Conservation (phyloP, 129 eudicot species). For the Gnaphalium uliginosum region DNA sequence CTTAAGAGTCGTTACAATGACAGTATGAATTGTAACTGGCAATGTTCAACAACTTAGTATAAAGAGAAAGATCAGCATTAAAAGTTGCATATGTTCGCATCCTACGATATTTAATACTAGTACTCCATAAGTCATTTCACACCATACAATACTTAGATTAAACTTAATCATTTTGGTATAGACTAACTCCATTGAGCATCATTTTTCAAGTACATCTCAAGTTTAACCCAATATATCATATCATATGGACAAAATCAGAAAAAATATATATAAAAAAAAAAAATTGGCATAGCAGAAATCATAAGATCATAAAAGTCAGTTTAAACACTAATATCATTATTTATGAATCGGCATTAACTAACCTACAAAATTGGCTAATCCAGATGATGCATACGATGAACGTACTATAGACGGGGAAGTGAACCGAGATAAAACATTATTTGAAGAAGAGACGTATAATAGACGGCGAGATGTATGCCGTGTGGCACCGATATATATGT, state of each 20-base stretch:
- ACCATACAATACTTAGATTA: neutral
- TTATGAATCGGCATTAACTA: neutral
- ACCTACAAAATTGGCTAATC: conserved; percentile 49
- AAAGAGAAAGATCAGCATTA: too few species aligned
- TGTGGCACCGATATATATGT: conserved; percentile 13
- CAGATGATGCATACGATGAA: conserved; percentile 29
- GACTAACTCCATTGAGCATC: neutral
- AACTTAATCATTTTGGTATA: neutral
- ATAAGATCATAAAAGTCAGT: neutral
- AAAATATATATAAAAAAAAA: too few species aligned
- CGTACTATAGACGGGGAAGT: conserved; percentile 17
- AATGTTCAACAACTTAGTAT: neutral
- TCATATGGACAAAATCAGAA: neutral
- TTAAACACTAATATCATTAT: neutral
- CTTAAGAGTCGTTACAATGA: neutral
- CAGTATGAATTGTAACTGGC: neutral
- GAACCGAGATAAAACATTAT: conserved; percentile 31
- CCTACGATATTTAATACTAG: neutral
- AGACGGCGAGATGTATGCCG: conserved; percentile 36
- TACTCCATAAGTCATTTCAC: neutral
- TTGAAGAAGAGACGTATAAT: conserved; percentile 37
- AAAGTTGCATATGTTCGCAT: neutral
- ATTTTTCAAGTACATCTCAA: neutral
- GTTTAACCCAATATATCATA: neutral
- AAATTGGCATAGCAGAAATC: neutral